Conservation (phyloP, 2,329 filamentous ascomycete genomes). For the Aureobasidium sp. region DNA sequence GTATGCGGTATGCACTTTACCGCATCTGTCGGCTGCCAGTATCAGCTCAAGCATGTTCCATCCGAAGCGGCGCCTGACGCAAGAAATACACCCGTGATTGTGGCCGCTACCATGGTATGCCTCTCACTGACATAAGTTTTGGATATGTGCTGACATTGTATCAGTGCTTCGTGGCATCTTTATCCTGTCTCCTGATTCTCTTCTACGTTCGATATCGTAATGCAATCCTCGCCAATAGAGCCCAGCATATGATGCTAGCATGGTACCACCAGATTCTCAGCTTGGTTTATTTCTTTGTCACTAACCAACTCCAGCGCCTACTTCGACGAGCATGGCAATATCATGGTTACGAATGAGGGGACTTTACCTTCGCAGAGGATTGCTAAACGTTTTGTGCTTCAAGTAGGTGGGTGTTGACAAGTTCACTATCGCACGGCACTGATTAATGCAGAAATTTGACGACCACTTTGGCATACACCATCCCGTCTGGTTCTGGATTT, state of each 20-base stretch:
- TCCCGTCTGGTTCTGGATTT: slow-evolving; percentile 81
- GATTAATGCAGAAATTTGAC: slow-evolving; percentile 45
- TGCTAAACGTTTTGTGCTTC: slow-evolving; percentile 66
- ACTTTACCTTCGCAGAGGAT: slow-evolving; percentile 66
- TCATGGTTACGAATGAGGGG: slow-evolving; percentile 63
- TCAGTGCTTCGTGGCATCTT: slow-evolving; percentile 33
- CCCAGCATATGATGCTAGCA: slow-evolving; percentile 47
- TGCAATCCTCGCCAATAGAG: slow-evolving; percentile 33
- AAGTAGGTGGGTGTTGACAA: slow-evolving; percentile 32
- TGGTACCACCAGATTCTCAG: slow-evolving; percentile 23
- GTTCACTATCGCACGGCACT: neutral
- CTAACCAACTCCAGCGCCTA: slow-evolving; percentile 37
- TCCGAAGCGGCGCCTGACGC: slow-evolving; percentile 29
- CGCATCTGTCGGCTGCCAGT: slow-evolving; percentile 62
- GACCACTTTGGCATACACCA: slow-evolving; percentile 71
- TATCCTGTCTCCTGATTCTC: slow-evolving; percentile 29
- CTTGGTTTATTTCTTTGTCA: neutral
- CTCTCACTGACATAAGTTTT: neutral
- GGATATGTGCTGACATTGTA: slow-evolving; percentile 2
- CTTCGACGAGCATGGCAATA: slow-evolving; percentile 57
- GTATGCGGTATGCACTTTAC: slow-evolving; percentile 88
- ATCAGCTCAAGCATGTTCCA: slow-evolving; percentile 47
- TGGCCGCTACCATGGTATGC: slow-evolving; percentile 63
- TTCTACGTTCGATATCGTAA: slow-evolving; percentile 32
- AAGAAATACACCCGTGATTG: slow-evolving; percentile 59